These are phyloP conservation scores for Phascolomyces articulosus DNA, from an alignment of 371 early-diverging fungal genomes.

Conservation along the genomic window DNA sequence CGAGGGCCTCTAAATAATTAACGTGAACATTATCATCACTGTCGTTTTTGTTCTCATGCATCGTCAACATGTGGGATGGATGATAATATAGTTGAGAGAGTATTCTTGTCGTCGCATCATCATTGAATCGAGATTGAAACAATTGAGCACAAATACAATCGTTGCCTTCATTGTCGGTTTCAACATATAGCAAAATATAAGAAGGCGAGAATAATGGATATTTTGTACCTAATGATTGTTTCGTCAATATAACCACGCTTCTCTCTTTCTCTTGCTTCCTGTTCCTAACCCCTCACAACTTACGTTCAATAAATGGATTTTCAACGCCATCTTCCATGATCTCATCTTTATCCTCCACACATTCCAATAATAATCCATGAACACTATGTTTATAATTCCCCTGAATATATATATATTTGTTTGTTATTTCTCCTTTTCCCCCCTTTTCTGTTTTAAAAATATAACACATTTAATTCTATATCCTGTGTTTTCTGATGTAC, in stretches of 20 bases:
- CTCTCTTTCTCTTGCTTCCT: no score
- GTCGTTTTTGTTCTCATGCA: no score
- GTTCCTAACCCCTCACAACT: no score
- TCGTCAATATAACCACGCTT: background rate
- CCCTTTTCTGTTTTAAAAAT: no score
- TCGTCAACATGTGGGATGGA: no score
- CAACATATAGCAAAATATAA: slow-evolving; percentile 2
- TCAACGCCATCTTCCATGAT: slow-evolving; percentile 7
- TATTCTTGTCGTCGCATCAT: background rate
- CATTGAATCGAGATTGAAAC: slow-evolving; percentile 4
- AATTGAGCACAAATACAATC: background rate
- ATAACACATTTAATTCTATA: no score
- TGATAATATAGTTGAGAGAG: background rate
- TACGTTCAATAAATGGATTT: slow-evolving; percentile 8
- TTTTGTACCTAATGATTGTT: background rate
- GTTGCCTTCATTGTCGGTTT: background rate
- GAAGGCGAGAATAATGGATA: slow-evolving; percentile 5
- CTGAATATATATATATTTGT: background rate
- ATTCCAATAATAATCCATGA: slow-evolving; percentile 5
- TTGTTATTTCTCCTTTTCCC: no score
- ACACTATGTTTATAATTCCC: background rate
- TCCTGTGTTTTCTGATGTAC: no score
- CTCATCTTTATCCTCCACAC: slow-evolving; percentile 6
- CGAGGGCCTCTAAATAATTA: background rate
- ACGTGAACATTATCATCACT: background rate